A percentile compares a stretch with the other conserved stretches of the same genome.
Conservation (phyloP, 176 grass and related monocot species). For the Elaeis guineensis region DNA sequence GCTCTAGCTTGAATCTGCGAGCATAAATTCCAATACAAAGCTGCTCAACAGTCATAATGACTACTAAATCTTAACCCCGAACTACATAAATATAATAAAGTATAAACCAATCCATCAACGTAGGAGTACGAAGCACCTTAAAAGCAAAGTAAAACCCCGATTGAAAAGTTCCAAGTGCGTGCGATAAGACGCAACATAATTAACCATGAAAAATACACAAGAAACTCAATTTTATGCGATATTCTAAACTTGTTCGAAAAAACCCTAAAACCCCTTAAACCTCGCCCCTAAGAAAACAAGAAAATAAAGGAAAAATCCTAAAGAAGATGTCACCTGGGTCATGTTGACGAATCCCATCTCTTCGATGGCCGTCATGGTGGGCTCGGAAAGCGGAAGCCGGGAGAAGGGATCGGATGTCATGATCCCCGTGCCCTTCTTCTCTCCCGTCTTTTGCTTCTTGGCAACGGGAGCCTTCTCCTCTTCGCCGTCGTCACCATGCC, state of each 20-base stretch:
- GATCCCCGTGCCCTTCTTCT: constrained; percentile 25
- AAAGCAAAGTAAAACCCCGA: too few species aligned
- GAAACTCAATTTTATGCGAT: too few species aligned
- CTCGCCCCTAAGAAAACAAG: too few species aligned
- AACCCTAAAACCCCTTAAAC: not conserved
- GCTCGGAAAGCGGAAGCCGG: constrained; percentile 51
- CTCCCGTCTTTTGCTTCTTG: constrained; percentile 14
- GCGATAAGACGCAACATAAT: not conserved
- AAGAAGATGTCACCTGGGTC: constrained; percentile 34
- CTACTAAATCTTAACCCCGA: too few species aligned
- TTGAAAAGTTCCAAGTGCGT: not conserved
- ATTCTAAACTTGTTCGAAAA: not conserved
- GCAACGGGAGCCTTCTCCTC: constrained; percentile 1
- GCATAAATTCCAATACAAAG: too few species aligned
- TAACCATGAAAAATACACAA: too few species aligned
- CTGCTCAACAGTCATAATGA: too few species aligned
- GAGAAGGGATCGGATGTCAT: constrained; percentile 49
- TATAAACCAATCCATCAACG: too few species aligned
- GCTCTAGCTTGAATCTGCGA: constrained; percentile 77
- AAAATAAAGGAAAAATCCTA: not conserved
- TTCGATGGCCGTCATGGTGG: constrained; percentile 40
- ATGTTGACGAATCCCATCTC: constrained; percentile 74
- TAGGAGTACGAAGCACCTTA: too few species aligned
- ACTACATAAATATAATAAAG: too few species aligned
- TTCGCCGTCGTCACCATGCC: not conserved